phyloP scores from a whole-genome alignment of 2,329 filamentous ascomycete species.

The Sphaerulina vaccinii region DNA sequence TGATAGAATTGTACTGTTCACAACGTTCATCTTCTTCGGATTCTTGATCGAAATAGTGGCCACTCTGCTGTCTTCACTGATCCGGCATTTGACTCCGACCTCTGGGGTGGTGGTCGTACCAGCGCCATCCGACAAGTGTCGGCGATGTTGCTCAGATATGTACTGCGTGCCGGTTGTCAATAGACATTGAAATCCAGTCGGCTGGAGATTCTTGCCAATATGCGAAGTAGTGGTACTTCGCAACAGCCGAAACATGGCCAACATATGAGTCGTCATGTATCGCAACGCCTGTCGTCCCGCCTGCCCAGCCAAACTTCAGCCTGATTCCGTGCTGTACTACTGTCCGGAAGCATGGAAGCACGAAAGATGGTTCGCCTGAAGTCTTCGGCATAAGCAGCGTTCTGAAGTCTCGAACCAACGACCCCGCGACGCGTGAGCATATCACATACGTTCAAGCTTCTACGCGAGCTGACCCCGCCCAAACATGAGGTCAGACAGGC shows the following conservation, averaged over 20 bases:
- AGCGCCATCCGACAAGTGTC: no score
- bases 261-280: no score
- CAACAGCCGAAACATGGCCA: no score
- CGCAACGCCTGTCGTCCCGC: no score
- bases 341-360: not conserved
- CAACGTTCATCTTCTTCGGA: conserved; percentile 32
- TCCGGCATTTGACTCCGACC: not conserved
- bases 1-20: conserved; percentile 24
- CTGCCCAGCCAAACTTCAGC: no score
- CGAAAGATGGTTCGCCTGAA: no score
- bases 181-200: no score
- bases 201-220: no score
- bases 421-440: conserved; percentile 5
- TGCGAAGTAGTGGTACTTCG: no score
- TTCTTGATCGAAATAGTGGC: conserved; percentile 32
- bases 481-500: conserved; percentile 10
- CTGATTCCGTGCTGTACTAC: no score
- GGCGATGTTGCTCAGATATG: no score
- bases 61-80: conserved; percentile 1
- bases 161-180: no score
- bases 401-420: not conserved
- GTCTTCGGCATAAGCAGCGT: not conserved
- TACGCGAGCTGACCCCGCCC: conserved; percentile 9
- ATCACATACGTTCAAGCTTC: conserved; percentile 6
- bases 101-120: not conserved